phyloP scores from a whole-genome alignment of 73 alveolate species.

The Symbiodinium natans region DNA sequence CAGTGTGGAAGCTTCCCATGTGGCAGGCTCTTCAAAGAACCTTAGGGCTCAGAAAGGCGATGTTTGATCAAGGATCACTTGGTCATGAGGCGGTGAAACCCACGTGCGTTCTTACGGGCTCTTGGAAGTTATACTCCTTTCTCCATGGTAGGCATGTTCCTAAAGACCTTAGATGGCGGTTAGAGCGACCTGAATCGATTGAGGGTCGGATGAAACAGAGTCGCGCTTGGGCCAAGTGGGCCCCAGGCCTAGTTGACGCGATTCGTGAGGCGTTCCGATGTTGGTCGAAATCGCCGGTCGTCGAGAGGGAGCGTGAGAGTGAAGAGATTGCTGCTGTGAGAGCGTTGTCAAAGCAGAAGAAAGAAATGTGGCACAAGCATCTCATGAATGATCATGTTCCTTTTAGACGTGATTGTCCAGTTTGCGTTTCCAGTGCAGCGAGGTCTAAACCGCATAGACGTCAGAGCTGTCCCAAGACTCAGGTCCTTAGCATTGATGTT shows the following conservation, averaged over 20 bases:
- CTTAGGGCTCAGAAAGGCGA: neutral
- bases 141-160: neutral
- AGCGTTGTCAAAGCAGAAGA: neutral
- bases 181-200: neutral
- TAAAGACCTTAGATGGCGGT: neutral
- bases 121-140: neutral
- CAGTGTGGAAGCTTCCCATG: too few relatives aligned
- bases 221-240: neutral
- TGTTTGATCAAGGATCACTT: neutral
- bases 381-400: neutral
- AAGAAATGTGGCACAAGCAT: neutral
- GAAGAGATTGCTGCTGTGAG: neutral
- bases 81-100: neutral
- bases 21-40: neutral
- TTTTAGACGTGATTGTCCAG: neutral
- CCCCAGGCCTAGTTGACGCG: neutral
- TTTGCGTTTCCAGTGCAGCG: neutral
- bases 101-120: neutral
- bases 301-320: neutral
- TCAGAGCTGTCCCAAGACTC: neutral
- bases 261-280: neutral
- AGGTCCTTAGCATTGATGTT: neutral
- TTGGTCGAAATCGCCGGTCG: neutral
- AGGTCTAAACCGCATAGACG: neutral
- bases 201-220: neutral